Base-by-base conservation (phyloP, 148 eudicot genomes). In the Drosera capensis region DNA sequence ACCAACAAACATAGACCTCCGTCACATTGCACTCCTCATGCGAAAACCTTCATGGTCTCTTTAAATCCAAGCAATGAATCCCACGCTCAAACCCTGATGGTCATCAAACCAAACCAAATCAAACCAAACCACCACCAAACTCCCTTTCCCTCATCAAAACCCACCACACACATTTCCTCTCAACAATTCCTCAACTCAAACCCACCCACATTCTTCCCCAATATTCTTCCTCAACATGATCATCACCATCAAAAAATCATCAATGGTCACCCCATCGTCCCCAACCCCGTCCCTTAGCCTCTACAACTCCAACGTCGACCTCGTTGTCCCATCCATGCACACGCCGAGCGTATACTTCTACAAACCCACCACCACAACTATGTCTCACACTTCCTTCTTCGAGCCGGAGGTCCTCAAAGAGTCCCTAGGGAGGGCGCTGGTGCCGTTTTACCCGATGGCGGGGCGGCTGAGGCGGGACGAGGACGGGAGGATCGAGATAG, bases 391-490 rank as follows among this genome's bases (percentile, higher is more conserved):
- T 26, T 51, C 15, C 19, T 45, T 54, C 30, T 63, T 68, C 23
- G 46, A 68, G 14, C 5, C 56, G 11, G 14, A 40, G 1, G 23
- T 51, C 13, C 7, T 68, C 6, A 58, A 45, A 43, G 41, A 36
- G n/a, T 26, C 57, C 9, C 52, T 67, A 6, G 43, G 67, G 41
- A 19, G 45, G 20, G 51, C 45, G 14, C 40, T 67, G 5, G 67
- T 67, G 18, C 55, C 57, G n/a, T 67, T 61, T 19, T 67, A 67
- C 6, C 71, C 71, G 0, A 25, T 61, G 35, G 71, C 71, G 0
- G 71, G 63, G 1, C 40, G 71, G 5, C 26, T 67, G 7, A 47
- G 15, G 46, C 15, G 26, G 3, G 55, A 51, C 20, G 40, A 55
- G 2, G 31, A 30, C n/a, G 51, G 49, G 0, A 45, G 67, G n/a